Base-by-base conservation (phyloP, 257 asterid genomes). In the Nicotiana benthamiana region DNA sequence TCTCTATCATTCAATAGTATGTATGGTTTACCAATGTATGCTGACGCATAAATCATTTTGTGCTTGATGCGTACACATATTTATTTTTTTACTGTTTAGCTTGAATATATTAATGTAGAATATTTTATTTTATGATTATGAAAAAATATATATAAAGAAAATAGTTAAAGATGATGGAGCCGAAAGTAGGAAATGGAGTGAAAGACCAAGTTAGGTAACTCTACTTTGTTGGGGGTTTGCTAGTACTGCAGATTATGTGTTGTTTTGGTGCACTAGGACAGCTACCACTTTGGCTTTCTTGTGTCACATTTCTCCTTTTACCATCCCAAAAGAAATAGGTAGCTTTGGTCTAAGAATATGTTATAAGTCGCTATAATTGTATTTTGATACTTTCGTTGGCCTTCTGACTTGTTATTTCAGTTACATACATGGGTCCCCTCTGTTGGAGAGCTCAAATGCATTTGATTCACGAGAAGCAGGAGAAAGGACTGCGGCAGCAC, bases 351-450 rank as follows among this genome's bases (percentile, higher is more conserved):
- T 26, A 74, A 74, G 61, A n/a, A 28, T 24, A 74, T 51, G 76
- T 10, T 20, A 8, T 30, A 46, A 51, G 51, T 24, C 18, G 52
- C 67, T 74, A 68, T 8, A 62, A 57, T 40, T 16, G 26, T 17
- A 40, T 74, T 27, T 66, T 70, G 56, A 40, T 80, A 30, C 40
- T 13, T n/a, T 28, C 32, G 15, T 70, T 61, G 64, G 18, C 17
- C 36, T 80, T 28, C 76, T 40, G 52, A 59, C 76, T 68, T 82
- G 68, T 30, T 40, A 56, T 59, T 72, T 82, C 93, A 94, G 98
- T 84, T 94, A 92, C 54, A 90, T 94, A 72, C 99, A 96, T 52
- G 98, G 98, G 84, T 87, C 97, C 40, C 99, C 99, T 66, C 87
- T 96, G 67, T 53, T 96, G 85, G 99, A 94, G 86, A 91, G 97